Percentiles rank a stretch among this genome's conserved stretches.
Conservation (phyloP, 139 green algal species). For the Closterium sp. region DNA sequence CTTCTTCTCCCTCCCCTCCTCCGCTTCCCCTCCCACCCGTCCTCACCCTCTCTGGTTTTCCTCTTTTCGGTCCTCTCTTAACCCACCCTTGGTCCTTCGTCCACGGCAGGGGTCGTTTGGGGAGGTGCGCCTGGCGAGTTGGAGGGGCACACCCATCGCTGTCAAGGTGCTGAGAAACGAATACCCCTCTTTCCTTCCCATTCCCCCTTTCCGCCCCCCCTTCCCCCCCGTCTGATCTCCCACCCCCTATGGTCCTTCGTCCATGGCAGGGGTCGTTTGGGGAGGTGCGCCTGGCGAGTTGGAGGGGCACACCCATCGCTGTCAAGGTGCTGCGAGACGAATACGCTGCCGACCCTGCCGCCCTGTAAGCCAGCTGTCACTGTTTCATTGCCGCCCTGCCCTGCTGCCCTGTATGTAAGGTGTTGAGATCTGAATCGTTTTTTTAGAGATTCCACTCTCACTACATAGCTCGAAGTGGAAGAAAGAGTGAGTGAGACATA, state of each 20-base stretch:
- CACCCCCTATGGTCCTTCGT: not conserved
- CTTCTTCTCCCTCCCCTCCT: too few species aligned
- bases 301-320: slow-evolving; percentile 57
- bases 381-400: too few species aligned
- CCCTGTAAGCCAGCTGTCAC: too few species aligned
- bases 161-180: slow-evolving; percentile 50
- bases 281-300: slow-evolving; percentile 50
- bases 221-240: too few species aligned
- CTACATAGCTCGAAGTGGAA: too few species aligned
- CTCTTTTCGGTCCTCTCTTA: not conserved
- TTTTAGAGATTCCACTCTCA: too few species aligned
- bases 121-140: slow-evolving; percentile 49
- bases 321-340: slow-evolving; percentile 53
- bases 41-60: not conserved
- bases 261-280: slow-evolving; percentile 52
- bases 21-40: not conserved
- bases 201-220: too few species aligned
- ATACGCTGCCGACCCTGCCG: not conserved
- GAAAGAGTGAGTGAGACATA: too few species aligned
- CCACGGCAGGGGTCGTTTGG: slow-evolving; percentile 50
- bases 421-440: too few species aligned
- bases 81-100: too few species aligned
- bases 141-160: slow-evolving; percentile 56
- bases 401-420: too few species aligned
- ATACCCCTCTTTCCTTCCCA: not conserved